Percentiles rank a stretch among this genome's conserved stretches.
phyloP scores from a whole-genome alignment of 139 green algal species.

The Chlorella sp. region DNA sequence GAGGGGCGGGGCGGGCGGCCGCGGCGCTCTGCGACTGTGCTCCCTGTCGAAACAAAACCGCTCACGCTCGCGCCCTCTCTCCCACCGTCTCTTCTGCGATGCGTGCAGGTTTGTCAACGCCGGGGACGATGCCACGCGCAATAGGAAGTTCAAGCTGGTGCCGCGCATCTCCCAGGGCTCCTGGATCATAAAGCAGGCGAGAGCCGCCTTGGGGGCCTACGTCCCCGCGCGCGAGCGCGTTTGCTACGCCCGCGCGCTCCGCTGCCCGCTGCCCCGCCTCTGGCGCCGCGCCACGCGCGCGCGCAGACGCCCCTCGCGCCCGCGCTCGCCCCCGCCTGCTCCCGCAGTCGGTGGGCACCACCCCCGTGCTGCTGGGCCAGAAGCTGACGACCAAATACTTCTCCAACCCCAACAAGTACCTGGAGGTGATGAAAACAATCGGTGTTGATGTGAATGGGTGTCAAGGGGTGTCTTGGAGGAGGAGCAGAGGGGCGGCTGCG shows the following conservation, averaged over 20 bases:
- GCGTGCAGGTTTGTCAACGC: slow-evolving; percentile 44
- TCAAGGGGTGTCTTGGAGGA: too few relatives aligned
- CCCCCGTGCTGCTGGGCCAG: slow-evolving; percentile 58
- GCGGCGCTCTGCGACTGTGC: background rate
- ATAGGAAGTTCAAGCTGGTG: slow-evolving; percentile 60
- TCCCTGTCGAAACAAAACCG: background rate
- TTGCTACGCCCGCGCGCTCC: too few relatives aligned
- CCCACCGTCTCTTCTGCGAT: background rate
- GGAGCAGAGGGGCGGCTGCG: too few relatives aligned
- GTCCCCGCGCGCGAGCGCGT: too few relatives aligned
- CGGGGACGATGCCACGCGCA: slow-evolving; percentile 41
- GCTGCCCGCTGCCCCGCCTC: too few relatives aligned
- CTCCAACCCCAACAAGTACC: background rate
- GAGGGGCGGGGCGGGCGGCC: background rate
- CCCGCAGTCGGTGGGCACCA: slow-evolving; percentile 54
- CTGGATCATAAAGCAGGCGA: too few relatives aligned
- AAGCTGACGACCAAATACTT: slow-evolving; percentile 60
- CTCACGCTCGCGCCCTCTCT: background rate
- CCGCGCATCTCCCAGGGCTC: slow-evolving; percentile 25
- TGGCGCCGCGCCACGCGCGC: too few relatives aligned
- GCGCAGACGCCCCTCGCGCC: too few relatives aligned
- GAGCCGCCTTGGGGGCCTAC: too few relatives aligned
- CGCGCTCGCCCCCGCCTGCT: too few relatives aligned
- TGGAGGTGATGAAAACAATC: too few relatives aligned
- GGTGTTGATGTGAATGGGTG: too few relatives aligned